These are phyloP conservation scores for Cladosporium velox DNA, from an alignment of 2,329 filamentous ascomycete genomes.

Conservation along the genomic window DNA sequence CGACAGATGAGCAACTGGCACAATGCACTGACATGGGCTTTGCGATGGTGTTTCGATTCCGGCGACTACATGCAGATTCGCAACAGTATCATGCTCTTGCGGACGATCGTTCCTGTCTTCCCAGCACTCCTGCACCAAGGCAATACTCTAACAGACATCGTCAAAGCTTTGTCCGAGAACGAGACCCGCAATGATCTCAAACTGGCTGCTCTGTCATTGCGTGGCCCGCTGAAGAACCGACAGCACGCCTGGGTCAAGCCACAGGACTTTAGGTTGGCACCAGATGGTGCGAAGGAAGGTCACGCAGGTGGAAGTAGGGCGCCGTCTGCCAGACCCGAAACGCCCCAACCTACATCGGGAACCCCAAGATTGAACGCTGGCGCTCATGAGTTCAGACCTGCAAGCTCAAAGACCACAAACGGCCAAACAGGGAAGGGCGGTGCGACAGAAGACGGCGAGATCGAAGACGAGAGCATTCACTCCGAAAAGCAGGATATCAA, in stretches of 20 bases:
- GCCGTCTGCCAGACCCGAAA: constrained; percentile 41
- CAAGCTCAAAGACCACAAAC: constrained; percentile 26
- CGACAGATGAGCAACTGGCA: constrained; percentile 90
- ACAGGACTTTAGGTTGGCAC: constrained; percentile 62
- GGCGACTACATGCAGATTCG: constrained; percentile 97
- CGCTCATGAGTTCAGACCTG: constrained; percentile 66
- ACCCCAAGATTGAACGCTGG: constrained; percentile 53
- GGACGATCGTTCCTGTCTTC: constrained; percentile 77
- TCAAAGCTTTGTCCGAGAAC: constrained; percentile 61
- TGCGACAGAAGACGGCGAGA: constrained; percentile 68
- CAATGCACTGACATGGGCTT: constrained; percentile 72
- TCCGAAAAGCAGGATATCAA: constrained; percentile 29
- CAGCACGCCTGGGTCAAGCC: constrained; percentile 72
- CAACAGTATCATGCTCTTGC: constrained; percentile 89
- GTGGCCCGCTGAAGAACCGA: constrained; percentile 68
- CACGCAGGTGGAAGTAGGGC: constrained; percentile 32
- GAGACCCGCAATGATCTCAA: constrained; percentile 72
- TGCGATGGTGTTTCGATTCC: constrained; percentile 78
- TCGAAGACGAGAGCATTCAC: constrained; percentile 60
- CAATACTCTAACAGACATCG: constrained; percentile 64
- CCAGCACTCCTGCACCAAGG: constrained; percentile 90
- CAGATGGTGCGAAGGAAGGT: constrained; percentile 32
- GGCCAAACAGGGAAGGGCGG: constrained; percentile 47
- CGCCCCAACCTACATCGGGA: constrained; percentile 43
- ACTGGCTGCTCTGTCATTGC: constrained; percentile 69